These are phyloP conservation scores for Hydnum rufescens DNA, from an alignment of 768 basidiomycete species.

Conservation along the genomic window DNA sequence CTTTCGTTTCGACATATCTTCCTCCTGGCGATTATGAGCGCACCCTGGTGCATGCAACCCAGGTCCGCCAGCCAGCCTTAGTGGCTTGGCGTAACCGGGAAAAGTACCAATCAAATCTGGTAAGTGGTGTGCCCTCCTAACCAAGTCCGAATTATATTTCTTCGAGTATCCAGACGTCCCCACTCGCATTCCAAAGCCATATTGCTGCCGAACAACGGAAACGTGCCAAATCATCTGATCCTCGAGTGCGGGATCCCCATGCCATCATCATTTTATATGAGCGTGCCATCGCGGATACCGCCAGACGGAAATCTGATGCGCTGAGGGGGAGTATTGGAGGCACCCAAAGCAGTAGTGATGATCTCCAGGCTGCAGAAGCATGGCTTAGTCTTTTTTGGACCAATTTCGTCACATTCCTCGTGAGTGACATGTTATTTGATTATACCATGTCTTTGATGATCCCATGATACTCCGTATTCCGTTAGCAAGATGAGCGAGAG, in stretches of 20 bases:
- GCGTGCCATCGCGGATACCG: conserved; percentile 55
- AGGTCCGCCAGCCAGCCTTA: conserved; percentile 37
- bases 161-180: conserved; percentile 10
- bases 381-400: conserved; percentile 46
- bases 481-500: conserved; percentile 22
- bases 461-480: background rate
- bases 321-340: conserved; percentile 28
- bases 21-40: conserved; percentile 59
- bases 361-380: conserved; percentile 28
- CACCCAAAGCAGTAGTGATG: conserved; percentile 6
- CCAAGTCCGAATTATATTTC: background rate
- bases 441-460: background rate
- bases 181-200: conserved; percentile 31
- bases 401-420: conserved; percentile 50
- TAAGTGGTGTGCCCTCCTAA: conserved; percentile 17
- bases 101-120: conserved; percentile 36
- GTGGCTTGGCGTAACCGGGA: conserved; percentile 48
- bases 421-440: conserved; percentile 20
- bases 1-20: conserved; percentile 66
- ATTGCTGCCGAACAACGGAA: conserved; percentile 33
- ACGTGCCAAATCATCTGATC: conserved; percentile 15
- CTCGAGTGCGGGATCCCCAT: conserved; percentile 27
- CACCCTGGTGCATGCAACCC: conserved; percentile 57
- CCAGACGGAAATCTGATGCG: conserved; percentile 26
- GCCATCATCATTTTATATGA: conserved; percentile 35